phyloP scores from a whole-genome alignment of 2,329 filamentous ascomycete species.

The Fusarium sp. region DNA sequence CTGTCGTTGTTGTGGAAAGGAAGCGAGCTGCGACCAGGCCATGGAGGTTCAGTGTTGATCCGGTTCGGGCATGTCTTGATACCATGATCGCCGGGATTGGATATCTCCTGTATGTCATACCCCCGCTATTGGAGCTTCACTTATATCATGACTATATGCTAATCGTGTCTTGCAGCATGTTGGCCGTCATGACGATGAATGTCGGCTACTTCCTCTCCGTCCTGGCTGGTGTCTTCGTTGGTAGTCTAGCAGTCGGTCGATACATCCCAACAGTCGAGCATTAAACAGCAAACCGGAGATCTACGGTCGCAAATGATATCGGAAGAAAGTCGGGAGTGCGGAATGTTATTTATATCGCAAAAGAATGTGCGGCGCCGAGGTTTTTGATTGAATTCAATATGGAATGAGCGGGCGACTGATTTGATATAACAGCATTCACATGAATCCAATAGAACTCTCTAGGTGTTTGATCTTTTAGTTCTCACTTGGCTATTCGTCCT shows the following conservation, averaged over 20 bases:
- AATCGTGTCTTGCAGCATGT: conserved; percentile 73
- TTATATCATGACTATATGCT: neutral
- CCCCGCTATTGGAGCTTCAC: neutral
- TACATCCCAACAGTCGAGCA: conserved; percentile 68
- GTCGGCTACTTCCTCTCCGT: conserved; percentile 86
- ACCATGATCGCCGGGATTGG: conserved; percentile 80
- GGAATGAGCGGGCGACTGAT: neutral
- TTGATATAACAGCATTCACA: neutral
- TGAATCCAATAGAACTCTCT: neutral
- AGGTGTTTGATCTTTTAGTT: neutral
- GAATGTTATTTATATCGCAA: neutral
- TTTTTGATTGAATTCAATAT: neutral
- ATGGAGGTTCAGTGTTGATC: conserved; percentile 85
- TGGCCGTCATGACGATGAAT: conserved; percentile 92
- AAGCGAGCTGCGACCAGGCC: conserved; percentile 68
- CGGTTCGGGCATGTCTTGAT: conserved; percentile 77
- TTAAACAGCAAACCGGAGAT: conserved; percentile 14
- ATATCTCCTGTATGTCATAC: conserved; percentile 81
- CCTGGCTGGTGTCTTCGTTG: conserved; percentile 85
- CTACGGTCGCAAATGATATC: neutral
- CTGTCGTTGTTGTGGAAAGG: conserved; percentile 78
- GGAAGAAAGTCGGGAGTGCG: neutral
- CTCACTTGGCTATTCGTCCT: too few species aligned
- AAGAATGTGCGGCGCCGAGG: neutral
- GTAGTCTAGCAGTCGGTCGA: conserved; percentile 83